A percentile compares a stretch with the other conserved stretches of the same genome.
Evolutionary conservation across 352 stramenopile genomes (phyloP).

Genomic region (Pythium graminicola): DNA sequence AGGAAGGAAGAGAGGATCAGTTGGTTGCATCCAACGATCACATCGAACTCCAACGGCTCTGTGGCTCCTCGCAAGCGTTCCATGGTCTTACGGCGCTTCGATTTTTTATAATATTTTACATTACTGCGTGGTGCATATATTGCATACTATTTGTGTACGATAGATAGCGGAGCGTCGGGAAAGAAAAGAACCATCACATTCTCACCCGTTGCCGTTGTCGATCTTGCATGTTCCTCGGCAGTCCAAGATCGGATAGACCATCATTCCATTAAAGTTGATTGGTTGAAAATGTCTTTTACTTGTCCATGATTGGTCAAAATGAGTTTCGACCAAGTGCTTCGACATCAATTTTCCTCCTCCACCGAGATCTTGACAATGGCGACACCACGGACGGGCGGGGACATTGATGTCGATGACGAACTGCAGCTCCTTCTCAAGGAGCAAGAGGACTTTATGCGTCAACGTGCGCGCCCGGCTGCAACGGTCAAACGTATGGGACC

Average conservation of each 20-base stretch:
- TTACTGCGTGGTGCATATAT: constrained; percentile 4
- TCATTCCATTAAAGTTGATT: no score
- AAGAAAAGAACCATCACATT: background rate
- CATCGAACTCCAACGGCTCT: constrained; percentile 1
- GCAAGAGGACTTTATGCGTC: constrained; percentile 69
- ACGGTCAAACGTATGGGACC: constrained; percentile 39
- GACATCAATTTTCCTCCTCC: no score
- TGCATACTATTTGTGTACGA: constrained; percentile 9
- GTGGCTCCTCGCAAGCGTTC: background rate
- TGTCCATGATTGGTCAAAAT: background rate
- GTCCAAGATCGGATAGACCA: no score
- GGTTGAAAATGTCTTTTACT: background rate
- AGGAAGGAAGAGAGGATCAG: constrained; percentile 1
- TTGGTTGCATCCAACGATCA: background rate
- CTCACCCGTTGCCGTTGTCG: no score
- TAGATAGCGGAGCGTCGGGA: background rate
- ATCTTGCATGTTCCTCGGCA: no score
- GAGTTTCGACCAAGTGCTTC: no score
- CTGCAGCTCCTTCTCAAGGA: constrained; percentile 72
- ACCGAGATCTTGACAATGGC: constrained; percentile 7
- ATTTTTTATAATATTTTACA: constrained; percentile 11
- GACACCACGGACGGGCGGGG: background rate
- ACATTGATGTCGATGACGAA: constrained; percentile 70
- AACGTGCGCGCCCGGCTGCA: constrained; percentile 49
- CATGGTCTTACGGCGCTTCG: constrained; percentile 7